These are phyloP conservation scores for Penicillium coffeae DNA, from an alignment of 495 filamentous ascomycete genomes.

Conservation along the genomic window DNA sequence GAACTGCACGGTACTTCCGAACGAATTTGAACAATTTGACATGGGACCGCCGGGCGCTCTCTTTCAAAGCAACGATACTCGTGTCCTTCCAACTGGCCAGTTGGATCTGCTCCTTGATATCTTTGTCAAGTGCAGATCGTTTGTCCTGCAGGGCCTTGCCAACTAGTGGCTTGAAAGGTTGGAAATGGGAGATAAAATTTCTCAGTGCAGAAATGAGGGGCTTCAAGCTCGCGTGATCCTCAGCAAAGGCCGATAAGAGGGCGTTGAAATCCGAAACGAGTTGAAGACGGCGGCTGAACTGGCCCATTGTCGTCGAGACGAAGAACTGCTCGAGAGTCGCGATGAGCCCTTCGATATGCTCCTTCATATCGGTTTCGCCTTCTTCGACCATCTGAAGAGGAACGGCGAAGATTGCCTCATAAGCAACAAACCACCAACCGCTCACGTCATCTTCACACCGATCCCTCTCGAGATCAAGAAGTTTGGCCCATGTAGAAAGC, in stretches of 20 bases:
- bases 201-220: slow-evolving; percentile 55
- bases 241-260: slow-evolving; percentile 44
- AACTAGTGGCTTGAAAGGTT: slow-evolving; percentile 61
- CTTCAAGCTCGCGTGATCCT: slow-evolving; percentile 51
- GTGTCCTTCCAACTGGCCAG: slow-evolving; percentile 96
- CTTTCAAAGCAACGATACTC: slow-evolving; percentile 80
- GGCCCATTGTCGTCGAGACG: slow-evolving; percentile 67
- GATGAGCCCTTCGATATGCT: slow-evolving; percentile 64
- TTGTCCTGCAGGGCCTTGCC: slow-evolving; percentile 58
- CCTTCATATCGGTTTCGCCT: slow-evolving; percentile 50
- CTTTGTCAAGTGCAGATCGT: slow-evolving; percentile 67
- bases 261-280: slow-evolving; percentile 68
- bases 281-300: slow-evolving; percentile 67
- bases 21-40: slow-evolving; percentile 88
- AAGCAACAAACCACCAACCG: slow-evolving; percentile 96
- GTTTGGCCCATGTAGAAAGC: slow-evolving; percentile 80
- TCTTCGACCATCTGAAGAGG: slow-evolving; percentile 59
- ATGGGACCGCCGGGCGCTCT: slow-evolving; percentile 86
- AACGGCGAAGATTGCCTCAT: slow-evolving; percentile 76
- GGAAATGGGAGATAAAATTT: slow-evolving; percentile 74
- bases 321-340: slow-evolving; percentile 73
- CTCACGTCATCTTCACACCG: slow-evolving; percentile 70
- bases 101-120: slow-evolving; percentile 81
- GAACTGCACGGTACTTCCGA: slow-evolving; percentile 73
- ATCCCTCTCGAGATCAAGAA: slow-evolving; percentile 81